Percentiles rank a stretch among this genome's conserved stretches.
phyloP scores from a whole-genome alignment of 2,329 filamentous ascomycete genomes.

The Aspergillus flavus region DNA sequence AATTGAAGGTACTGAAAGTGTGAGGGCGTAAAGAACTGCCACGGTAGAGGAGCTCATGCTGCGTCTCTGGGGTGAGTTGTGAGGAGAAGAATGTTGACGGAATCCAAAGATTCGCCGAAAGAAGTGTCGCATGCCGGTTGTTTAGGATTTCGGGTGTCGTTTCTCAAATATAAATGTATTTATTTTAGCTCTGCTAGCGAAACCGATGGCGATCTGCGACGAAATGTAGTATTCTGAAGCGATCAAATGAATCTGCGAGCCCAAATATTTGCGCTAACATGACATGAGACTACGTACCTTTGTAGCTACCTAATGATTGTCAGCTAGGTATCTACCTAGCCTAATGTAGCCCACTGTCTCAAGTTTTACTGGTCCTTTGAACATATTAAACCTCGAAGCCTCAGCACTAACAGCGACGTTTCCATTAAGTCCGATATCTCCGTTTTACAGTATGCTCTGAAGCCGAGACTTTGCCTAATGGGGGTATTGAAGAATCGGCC shows the following conservation, averaged over 20 bases:
- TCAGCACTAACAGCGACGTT: neutral
- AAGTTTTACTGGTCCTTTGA: neutral
- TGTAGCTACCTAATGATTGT: neutral
- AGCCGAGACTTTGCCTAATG: neutral
- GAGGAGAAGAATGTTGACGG: slow-evolving; percentile 20
- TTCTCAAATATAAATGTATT: slow-evolving; percentile 8
- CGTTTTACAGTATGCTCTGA: neutral
- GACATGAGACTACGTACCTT: neutral
- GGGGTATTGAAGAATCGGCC: slow-evolving; percentile 23
- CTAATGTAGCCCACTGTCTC: neutral
- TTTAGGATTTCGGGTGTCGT: neutral
- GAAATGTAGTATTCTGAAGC: neutral
- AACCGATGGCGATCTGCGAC: neutral
- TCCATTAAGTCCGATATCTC: slow-evolving; percentile 26
- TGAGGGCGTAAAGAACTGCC: slow-evolving; percentile 45
- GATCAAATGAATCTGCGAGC: no score
- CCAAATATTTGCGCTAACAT: neutral
- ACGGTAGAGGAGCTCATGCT: slow-evolving; percentile 42
- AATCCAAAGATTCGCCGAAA: slow-evolving; percentile 24
- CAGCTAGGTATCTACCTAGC: neutral
- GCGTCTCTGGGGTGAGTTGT: slow-evolving; percentile 23
- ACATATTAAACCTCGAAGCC: neutral
- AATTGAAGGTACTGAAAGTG: slow-evolving; percentile 39
- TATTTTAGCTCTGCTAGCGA: neutral
- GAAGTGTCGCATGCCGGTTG: slow-evolving; percentile 15